Base-by-base conservation (phyloP, 73 alveolate species). In the Durusdinium trenchii region DNA sequence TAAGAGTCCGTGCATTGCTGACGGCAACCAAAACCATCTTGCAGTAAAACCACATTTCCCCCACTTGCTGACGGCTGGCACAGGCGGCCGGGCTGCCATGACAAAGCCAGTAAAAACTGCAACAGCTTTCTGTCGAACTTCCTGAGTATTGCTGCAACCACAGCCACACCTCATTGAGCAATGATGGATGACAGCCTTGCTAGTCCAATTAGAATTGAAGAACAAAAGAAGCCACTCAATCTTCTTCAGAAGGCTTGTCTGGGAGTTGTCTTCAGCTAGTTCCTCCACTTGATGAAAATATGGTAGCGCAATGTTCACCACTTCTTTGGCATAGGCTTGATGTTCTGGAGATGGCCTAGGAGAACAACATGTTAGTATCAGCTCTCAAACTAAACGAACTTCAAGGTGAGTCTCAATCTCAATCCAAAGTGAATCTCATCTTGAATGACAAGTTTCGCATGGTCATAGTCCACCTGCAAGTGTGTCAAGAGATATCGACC, bases 301-400 rank as follows among this genome's bases (percentile, higher is more conserved):
- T n/a, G 87, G 62, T 12, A 76, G 84, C n/a, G 79, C n/a, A 64
- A 64, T 23, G 42, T 36, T 73, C 52, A 73, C 84, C 84, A 73
- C 51, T 38, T 26, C 48, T 28, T 38, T 32, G 30, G 84, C 84
- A 73, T 73, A 73, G 20, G 3, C 52, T 6, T n/a, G 84, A 73
- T 73, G 6, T 6, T 6, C 47, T 26, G 23, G 52, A 6, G 28
- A 28, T 4, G 84, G 84, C 84, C 84, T 73, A n/a, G 51, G 84
- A n/a, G n/a, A n/a, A n/a, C n/a, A n/a, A n/a, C n/a, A n/a, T n/a
- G n/a, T n/a, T 51, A 64, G 10, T 64, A 42, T 20, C 40, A 67
- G 35, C 12, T 42, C 79, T 30, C 10, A 30, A 28, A 67, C 14
- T 28, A 30, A 67, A 28, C 79, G 30, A 42, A 28, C 6, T n/a